These are phyloP conservation scores for Ustilago xerochloae DNA, from an alignment of 1,284 basidiomycete species.

Conservation along the genomic window DNA sequence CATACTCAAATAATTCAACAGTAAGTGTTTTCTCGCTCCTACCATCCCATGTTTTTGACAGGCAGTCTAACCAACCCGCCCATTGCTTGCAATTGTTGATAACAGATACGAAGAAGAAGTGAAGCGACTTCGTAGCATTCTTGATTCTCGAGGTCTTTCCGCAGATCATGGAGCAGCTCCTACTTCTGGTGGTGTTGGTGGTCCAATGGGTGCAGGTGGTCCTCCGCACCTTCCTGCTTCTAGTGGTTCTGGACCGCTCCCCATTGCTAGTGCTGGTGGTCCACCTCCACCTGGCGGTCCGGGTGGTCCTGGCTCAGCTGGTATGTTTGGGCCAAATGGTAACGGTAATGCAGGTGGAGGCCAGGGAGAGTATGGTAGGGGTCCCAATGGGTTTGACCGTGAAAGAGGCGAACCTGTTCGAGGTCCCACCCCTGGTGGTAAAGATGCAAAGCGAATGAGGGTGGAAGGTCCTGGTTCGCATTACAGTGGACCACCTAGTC, in stretches of 20 bases:
- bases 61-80: not conserved
- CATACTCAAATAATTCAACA: constrained; percentile 78
- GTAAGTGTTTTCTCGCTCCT: constrained; percentile 63
- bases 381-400: constrained; percentile 56
- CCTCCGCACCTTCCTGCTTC: constrained; percentile 55
- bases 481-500: constrained; percentile 54
- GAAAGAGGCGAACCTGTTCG: constrained; percentile 66
- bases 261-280: constrained; percentile 69
- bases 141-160: constrained; percentile 70
- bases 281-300: constrained; percentile 70
- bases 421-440: constrained; percentile 64
- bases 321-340: constrained; percentile 50
- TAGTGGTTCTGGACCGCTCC: constrained; percentile 48
- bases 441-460: constrained; percentile 53
- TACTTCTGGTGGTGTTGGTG: no score
- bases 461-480: constrained; percentile 43
- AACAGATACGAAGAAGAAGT: constrained; percentile 79
- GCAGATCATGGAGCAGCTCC: constrained; percentile 47
- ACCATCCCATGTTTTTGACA: not conserved
- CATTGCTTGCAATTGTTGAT: not conserved
- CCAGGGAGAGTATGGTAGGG: constrained; percentile 44
- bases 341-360: constrained; percentile 34
- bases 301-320: constrained; percentile 63
- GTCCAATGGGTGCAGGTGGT: constrained; percentile 46
- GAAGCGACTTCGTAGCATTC: constrained; percentile 75